These are phyloP conservation scores for Buxus sempervirens DNA, from an alignment of 164 flowering plant species.

Conservation along the genomic window DNA sequence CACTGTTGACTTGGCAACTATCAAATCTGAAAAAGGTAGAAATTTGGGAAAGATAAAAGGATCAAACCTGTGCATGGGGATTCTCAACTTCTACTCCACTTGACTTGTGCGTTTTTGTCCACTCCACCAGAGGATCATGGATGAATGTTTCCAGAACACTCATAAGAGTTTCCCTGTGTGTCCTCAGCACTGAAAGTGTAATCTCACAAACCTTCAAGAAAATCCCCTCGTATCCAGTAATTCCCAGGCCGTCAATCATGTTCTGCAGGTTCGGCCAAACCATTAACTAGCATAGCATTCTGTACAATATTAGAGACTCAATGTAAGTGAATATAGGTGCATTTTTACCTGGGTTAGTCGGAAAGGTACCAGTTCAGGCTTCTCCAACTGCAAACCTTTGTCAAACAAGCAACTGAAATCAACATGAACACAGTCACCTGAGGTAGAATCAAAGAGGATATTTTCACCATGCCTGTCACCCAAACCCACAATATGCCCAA, in stretches of 20 bases:
- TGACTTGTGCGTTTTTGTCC: conserved; percentile 98
- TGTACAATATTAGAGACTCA: background rate
- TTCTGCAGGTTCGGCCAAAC: conserved; percentile 45
- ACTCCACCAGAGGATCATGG: conserved; percentile 98
- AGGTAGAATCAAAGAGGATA: conserved; percentile 96
- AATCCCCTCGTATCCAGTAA: conserved; percentile 92
- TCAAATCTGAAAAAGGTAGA: background rate
- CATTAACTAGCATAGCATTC: background rate
- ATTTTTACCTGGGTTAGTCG: conserved; percentile 86
- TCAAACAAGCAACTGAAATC: conserved; percentile 99
- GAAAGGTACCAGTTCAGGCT: conserved; percentile 98
- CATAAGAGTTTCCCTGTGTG: conserved; percentile 88
- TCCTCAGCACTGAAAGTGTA: conserved; percentile 82
- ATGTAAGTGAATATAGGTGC: background rate
- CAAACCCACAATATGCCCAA: conserved; percentile 98
- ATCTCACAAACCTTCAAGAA: conserved; percentile 90
- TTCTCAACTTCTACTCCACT: conserved; percentile 97
- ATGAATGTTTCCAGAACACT: conserved; percentile 96
- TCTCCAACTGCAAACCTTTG: conserved; percentile 93
- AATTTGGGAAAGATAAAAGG: background rate
- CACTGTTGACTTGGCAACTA: background rate
- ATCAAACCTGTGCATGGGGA: conserved; percentile 94
- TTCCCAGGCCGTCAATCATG: conserved; percentile 97
- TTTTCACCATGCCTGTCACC: conserved; percentile 99
- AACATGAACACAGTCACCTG: conserved; percentile 98